Evolutionary conservation across 257 asterid genomes (phyloP), one percentile per base, ranked within the genome.

Genomic region (Euphrasia confusa): DNA sequence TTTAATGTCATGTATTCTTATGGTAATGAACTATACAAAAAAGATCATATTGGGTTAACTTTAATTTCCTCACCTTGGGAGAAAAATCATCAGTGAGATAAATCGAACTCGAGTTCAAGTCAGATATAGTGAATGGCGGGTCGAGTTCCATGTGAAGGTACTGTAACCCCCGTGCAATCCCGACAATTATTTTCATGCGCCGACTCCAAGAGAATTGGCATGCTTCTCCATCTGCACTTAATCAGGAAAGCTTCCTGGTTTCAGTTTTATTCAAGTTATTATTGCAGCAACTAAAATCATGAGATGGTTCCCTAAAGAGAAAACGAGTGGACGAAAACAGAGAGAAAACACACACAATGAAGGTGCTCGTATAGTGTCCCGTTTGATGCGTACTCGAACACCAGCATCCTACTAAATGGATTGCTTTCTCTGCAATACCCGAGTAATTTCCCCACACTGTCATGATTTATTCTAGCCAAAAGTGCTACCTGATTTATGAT

Each of bases 11-110:
- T 35, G 8, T 35, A 35, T 7, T 35, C 42, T 35, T 35, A 35
- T 35, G 42, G 42, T 35, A 35, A 8, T 33, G 7, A 33, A 9
- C n/a, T n/a, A n/a, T n/a, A n/a, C n/a, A n/a, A n/a, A n/a, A n/a
- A n/a, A n/a, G n/a, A n/a, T n/a, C n/a, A n/a, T n/a, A n/a, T n/a
- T n/a, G 54, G 40, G 58, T 44, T n/a, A 65, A 28, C 14, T n/a
- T 30, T 21, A 21, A 21, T 21, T 0, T 57, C 47, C 77, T 58
- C 61, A 81, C 92, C 92, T 88, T 91, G 60, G 98, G 95, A 42
- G 92, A 94, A 72, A 86, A 91, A 55, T 91, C 98, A 59, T 91
- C 98, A 0, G 98, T 91, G n/a, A 91, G 83, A 77, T 74, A 83
- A 60, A 88, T 64, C 24, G 92, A 80, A 48, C 77, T 79, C 1